Conservation (phyloP, 2,329 filamentous ascomycete species). For the Helminthosporium solani region DNA sequence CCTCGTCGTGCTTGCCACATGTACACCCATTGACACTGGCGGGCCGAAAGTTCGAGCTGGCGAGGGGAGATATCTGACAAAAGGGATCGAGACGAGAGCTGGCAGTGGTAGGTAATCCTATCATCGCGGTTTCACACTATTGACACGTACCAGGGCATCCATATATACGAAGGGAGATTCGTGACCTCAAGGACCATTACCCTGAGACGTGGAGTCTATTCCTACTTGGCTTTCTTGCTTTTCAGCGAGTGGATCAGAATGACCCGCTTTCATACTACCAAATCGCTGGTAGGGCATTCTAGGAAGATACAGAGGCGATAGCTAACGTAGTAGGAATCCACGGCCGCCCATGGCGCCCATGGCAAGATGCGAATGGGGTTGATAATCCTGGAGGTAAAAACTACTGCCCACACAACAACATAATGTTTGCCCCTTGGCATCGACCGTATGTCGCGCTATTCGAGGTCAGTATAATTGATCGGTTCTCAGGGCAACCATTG, state of each 20-base stretch:
- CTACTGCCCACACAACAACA: conserved; percentile 76
- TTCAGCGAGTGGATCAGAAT: conserved; percentile 66
- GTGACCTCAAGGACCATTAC: conserved; percentile 59
- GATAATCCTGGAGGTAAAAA: conserved; percentile 48
- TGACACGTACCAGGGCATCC: conserved; percentile 26
- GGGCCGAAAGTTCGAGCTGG: neutral
- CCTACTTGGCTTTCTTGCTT: conserved; percentile 68
- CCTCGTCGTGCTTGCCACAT: conserved; percentile 9
- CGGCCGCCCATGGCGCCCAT: conserved; percentile 38
- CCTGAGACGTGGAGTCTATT: conserved; percentile 73
- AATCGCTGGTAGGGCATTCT: conserved; percentile 61
- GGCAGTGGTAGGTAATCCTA: conserved; percentile 12
- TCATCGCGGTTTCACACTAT: neutral
- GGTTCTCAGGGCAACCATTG: neutral
- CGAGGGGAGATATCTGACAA: conserved; percentile 13
- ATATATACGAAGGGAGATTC: conserved; percentile 63
- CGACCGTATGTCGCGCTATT: conserved; percentile 71
- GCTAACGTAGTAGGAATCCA: conserved; percentile 31
- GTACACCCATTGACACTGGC: conserved; percentile 4
- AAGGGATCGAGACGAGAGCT: conserved; percentile 22
- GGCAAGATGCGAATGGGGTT: conserved; percentile 30
- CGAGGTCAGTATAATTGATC: conserved; percentile 55
- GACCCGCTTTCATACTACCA: conserved; percentile 72
- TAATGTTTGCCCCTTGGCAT: conserved; percentile 83
- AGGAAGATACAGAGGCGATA: neutral